A percentile compares a stretch with the other conserved stretches of the same genome.
Evolutionary conservation across 768 basidiomycete genomes (phyloP).

Genomic region (Botryobasidium botryosum): DNA sequence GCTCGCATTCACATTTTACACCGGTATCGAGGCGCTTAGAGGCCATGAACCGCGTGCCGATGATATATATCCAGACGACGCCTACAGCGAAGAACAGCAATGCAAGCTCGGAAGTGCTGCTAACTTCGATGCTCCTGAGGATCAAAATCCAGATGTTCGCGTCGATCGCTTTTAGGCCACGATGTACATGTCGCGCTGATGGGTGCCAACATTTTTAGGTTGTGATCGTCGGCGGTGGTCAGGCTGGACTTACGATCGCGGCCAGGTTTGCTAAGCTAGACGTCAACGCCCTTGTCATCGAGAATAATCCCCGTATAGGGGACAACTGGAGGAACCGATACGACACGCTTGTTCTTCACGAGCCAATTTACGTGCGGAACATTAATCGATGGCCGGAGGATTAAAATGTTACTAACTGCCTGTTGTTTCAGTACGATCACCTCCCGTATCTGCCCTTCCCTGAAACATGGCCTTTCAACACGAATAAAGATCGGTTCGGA

Average conservation of each 20-base stretch:
- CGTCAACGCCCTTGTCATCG: conserved; percentile 19
- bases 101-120: no score
- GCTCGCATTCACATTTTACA: no score
- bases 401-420: no score
- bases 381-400: no score
- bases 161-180: no score
- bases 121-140: conserved; percentile 14
- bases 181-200: no score
- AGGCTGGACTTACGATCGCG: conserved; percentile 21
- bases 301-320: conserved; percentile 16
- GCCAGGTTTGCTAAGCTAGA: conserved; percentile 21
- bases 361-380: conserved; percentile 6
- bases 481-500: conserved; percentile 14
- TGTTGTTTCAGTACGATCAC: conserved; percentile 12
- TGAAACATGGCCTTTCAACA: conserved; percentile 11
- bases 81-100: no score
- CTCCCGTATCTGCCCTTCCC: conserved; percentile 18
- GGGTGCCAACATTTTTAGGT: conserved; percentile 19
- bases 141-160: no score
- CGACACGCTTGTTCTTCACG: conserved; percentile 17
- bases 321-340: conserved; percentile 17
- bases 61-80: no score
- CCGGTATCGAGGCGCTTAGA: no score
- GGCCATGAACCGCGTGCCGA: no score
- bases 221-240: conserved; percentile 17